These are phyloP conservation scores for Endocladia muricata DNA, from an alignment of 31 red algal genomes.

Conservation along the genomic window DNA sequence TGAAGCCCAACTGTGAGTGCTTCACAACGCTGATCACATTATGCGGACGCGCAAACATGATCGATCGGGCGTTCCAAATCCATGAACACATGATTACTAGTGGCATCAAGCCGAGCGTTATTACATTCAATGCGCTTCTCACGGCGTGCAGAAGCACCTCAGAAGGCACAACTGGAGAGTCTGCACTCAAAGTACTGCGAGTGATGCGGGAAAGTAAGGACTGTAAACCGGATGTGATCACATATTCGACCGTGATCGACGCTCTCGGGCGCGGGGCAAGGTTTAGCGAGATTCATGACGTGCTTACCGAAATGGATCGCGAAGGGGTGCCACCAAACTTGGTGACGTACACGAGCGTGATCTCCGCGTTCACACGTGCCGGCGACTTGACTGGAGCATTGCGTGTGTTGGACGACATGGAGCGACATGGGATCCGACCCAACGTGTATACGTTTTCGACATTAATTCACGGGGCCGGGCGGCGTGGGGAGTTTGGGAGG, in stretches of 20 bases:
- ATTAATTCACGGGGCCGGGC: slow-evolving; percentile 53
- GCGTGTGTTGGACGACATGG: slow-evolving; percentile 52
- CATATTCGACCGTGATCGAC: slow-evolving; percentile 85
- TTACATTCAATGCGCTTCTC: slow-evolving; percentile 75
- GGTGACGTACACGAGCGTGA: slow-evolving; percentile 77
- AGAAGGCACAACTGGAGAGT: slow-evolving; percentile 5
- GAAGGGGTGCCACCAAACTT: slow-evolving; percentile 63
- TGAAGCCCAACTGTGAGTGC: slow-evolving; percentile 51
- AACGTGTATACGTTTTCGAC: slow-evolving; percentile 80
- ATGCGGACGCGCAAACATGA: slow-evolving; percentile 50
- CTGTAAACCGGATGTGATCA: slow-evolving; percentile 76
- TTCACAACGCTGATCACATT: slow-evolving; percentile 70
- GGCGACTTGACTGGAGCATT: slow-evolving; percentile 47
- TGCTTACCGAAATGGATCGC: slow-evolving; percentile 61
- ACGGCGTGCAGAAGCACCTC: slow-evolving; percentile 40
- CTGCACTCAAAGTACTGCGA: slow-evolving; percentile 33
- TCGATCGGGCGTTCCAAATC: slow-evolving; percentile 49
- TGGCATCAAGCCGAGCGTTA: slow-evolving; percentile 47
- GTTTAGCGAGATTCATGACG: slow-evolving; percentile 30
- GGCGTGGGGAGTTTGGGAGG: slow-evolving; percentile 25
- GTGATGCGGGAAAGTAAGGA: slow-evolving; percentile 21
- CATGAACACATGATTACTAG: slow-evolving; percentile 61
- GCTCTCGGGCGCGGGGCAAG: slow-evolving; percentile 49
- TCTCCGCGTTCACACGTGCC: slow-evolving; percentile 44
- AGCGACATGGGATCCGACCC: slow-evolving; percentile 31